Evolutionary conservation across 108 stramenopile genomes (phyloP).

Genomic region (Nitzschia sp.): DNA sequence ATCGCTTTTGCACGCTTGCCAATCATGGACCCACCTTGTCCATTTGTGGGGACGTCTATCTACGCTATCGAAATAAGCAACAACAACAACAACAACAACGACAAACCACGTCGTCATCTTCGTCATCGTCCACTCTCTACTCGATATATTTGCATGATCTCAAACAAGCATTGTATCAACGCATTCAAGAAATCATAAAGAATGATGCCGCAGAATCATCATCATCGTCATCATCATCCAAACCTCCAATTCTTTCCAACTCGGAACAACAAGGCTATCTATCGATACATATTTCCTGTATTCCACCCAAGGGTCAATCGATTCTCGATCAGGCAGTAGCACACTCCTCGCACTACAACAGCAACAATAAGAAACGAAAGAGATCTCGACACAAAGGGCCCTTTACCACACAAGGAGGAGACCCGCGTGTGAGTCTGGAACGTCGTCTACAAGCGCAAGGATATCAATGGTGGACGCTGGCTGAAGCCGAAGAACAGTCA

Average conservation of each 20-base stretch:
- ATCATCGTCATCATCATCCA: neutral
- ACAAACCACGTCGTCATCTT: too few relatives aligned
- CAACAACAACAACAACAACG: too few relatives aligned
- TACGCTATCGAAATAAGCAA: slow-evolving; percentile 17
- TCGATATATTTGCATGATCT: slow-evolving; percentile 30
- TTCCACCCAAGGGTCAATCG: slow-evolving; percentile 25
- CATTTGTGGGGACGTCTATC: slow-evolving; percentile 40
- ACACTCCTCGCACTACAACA: too few relatives aligned
- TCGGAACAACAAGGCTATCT: slow-evolving; percentile 71
- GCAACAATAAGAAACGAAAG: slow-evolving; percentile 25
- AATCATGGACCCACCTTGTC: slow-evolving; percentile 25
- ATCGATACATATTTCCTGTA: slow-evolving; percentile 48
- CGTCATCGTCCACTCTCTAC: slow-evolving; percentile 9
- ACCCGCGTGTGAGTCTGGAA: slow-evolving; percentile 69
- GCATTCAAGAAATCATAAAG: too few relatives aligned
- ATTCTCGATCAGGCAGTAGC: too few relatives aligned
- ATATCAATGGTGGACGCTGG: slow-evolving; percentile 23
- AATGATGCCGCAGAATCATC: slow-evolving; percentile 5
- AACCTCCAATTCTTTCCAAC: slow-evolving; percentile 12
- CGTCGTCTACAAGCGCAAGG: slow-evolving; percentile 28
- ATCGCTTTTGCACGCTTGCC: slow-evolving; percentile 22
- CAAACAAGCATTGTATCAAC: slow-evolving; percentile 28
- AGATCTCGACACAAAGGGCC: slow-evolving; percentile 31
- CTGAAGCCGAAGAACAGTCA: slow-evolving; percentile 20
- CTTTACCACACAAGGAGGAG: slow-evolving; percentile 64